Conservation (phyloP, 345 rosid species). For the Melaleuca quinquenervia region DNA sequence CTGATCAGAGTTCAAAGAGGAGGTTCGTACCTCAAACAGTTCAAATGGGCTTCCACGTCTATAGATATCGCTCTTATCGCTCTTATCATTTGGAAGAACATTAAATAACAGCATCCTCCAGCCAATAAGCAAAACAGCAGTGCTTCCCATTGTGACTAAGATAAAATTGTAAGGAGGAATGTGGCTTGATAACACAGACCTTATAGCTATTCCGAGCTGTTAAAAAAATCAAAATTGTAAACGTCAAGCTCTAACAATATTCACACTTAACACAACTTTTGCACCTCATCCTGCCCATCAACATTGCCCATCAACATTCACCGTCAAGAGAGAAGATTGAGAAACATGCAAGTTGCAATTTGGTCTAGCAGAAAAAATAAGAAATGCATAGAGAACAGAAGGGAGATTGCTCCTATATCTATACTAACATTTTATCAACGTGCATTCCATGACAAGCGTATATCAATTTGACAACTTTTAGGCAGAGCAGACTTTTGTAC, state of each 20-base stretch:
- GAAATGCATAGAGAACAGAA: neutral
- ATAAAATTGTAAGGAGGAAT: slow-evolving; percentile 7
- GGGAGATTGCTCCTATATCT: neutral
- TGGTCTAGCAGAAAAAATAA: neutral
- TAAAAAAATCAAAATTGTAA: neutral
- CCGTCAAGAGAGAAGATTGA: neutral
- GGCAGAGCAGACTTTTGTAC: neutral
- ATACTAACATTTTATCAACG: neutral
- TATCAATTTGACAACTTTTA: neutral
- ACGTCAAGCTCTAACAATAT: neutral
- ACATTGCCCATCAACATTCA: neutral
- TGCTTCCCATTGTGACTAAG: slow-evolving; percentile 14
- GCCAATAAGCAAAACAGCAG: slow-evolving; percentile 8
- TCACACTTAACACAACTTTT: neutral
- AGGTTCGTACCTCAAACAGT: slow-evolving; percentile 64
- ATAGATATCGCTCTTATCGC: slow-evolving; percentile 62
- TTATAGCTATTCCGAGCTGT: slow-evolving; percentile 9
- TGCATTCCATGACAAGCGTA: neutral
- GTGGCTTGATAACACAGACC: slow-evolving; percentile 5
- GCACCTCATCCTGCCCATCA: neutral
- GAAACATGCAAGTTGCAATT: neutral
- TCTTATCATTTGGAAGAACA: slow-evolving; percentile 35
- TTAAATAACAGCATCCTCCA: slow-evolving; percentile 10
- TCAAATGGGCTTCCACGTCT: slow-evolving; percentile 78
- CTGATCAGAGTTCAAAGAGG: neutral